Evolutionary conservation across 2,329 filamentous ascomycete species (phyloP), one percentile per base, ranked within the genome.

Genomic region (Phyllosticta citrichinensis): DNA sequence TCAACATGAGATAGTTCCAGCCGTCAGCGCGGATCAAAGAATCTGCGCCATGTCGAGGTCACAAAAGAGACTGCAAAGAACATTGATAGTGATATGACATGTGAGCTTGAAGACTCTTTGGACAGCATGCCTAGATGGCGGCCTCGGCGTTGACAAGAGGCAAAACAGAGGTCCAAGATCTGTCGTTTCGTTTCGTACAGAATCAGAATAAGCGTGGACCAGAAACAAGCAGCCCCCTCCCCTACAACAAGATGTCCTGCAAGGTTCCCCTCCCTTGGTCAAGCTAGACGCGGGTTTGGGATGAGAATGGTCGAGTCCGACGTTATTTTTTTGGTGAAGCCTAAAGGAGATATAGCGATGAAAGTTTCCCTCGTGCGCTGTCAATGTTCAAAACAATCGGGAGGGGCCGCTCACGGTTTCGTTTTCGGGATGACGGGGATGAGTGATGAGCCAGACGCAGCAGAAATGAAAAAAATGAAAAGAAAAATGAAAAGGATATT

Each of bases 401-500:
- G 52, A 52, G 35, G 24, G 51, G 57, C 57, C 47, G 53, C 58
- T 61, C 58, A 52, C 58, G 55, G 33, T 50, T 56, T 61, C 53
- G 58, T 52, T 61, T 52, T 61, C 54, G 56, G 47, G 52, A 40
- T 52, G 2, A 14, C 4, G 33, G 33, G 33, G 52, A 56, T 60
- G 53, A 27, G 54, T 53, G 30, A n/a, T 58, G 51, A 58, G 53
- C n/a, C 17, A 24, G 14, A 17, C 9, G 51, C 19, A 52, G 51
- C 51, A 24, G n/a, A 52, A 24, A 52, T 20, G 50, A 52, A 52
- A 52, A 24, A 24, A 20, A 61, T 52, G 54, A 35, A 61, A 61
- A 52, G 54, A 47, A 52, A 56, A 53, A 56, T 56, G 58, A 56
- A 61, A 52, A 60, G 52, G 52, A 56, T 61, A 54, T 61, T 61